These are phyloP conservation scores for Teunomyces barrocoloradensis DNA, from an alignment of 805 yeast species.

Conservation along the genomic window DNA sequence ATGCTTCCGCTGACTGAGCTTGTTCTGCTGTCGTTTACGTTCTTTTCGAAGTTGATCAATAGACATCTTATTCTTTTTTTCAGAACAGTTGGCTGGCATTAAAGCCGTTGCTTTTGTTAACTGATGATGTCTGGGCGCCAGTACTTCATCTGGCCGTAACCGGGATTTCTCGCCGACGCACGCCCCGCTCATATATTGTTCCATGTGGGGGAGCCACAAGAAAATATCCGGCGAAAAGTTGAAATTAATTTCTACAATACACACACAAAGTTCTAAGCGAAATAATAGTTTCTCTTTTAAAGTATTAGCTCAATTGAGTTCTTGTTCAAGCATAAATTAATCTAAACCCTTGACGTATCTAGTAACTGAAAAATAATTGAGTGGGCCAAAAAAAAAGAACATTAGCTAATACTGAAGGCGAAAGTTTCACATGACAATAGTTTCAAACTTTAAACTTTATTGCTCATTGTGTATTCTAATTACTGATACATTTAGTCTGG, in stretches of 20 bases:
- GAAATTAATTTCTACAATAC: background rate
- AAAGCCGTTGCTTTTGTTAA: background rate
- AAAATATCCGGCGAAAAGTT: background rate
- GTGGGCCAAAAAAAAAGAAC: too few species aligned
- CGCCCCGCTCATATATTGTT: background rate
- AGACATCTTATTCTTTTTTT: background rate
- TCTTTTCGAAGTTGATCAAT: background rate
- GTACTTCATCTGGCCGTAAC: background rate
- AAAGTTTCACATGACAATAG: background rate
- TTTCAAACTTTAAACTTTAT: background rate
- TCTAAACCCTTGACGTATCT: background rate
- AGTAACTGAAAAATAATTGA: background rate
- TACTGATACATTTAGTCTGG: background rate
- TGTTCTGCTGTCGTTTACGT: slow-evolving; percentile 4
- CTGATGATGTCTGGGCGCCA: background rate
- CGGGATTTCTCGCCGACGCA: slow-evolving; percentile 2
- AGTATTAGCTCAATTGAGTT: background rate
- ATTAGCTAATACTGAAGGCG: too few species aligned
- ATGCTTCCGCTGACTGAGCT: slow-evolving; percentile 1
- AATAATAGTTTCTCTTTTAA: background rate
- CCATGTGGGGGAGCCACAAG: background rate
- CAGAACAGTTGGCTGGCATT: background rate
- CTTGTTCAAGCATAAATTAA: background rate
- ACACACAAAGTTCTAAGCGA: background rate
- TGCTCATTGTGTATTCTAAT: background rate